These are phyloP conservation scores for Fusarium phyllophilum DNA, from an alignment of 2,329 filamentous ascomycete species.

Conservation along the genomic window DNA sequence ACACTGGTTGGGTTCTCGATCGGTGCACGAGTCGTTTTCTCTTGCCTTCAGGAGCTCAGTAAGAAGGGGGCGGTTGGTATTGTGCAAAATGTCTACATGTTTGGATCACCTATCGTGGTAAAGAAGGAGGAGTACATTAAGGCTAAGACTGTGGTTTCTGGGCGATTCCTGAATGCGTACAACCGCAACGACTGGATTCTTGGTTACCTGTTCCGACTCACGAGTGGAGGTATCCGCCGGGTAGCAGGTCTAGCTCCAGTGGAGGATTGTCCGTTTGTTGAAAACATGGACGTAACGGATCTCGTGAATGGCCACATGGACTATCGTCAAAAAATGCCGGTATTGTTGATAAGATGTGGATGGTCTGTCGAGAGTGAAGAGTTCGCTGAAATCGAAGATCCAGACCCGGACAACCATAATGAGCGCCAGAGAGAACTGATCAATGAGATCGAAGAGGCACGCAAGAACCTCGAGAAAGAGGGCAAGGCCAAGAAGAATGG, in stretches of 20 bases:
- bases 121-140: slow-evolving; percentile 90
- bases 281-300: slow-evolving; percentile 90
- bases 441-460: slow-evolving; percentile 94
- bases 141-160: slow-evolving; percentile 84
- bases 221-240: slow-evolving; percentile 88
- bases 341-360: slow-evolving; percentile 84
- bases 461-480: slow-evolving; percentile 85
- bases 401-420: slow-evolving; percentile 92
- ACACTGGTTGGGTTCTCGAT: slow-evolving; percentile 96
- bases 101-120: slow-evolving; percentile 90
- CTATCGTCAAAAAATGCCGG: slow-evolving; percentile 92
- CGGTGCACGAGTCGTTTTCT: slow-evolving; percentile 91
- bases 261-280: slow-evolving; percentile 79
- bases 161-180: slow-evolving; percentile 95
- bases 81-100: slow-evolving; percentile 94
- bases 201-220: slow-evolving; percentile 94
- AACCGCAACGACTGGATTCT: slow-evolving; percentile 97
- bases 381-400: slow-evolving; percentile 96
- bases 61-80: slow-evolving; percentile 85
- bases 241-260: slow-evolving; percentile 86
- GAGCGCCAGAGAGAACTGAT: slow-evolving; percentile 92
- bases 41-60: slow-evolving; percentile 87
- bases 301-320: slow-evolving; percentile 94
- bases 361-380: slow-evolving; percentile 94
- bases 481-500: slow-evolving; percentile 70